Base-by-base conservation (phyloP, 768 basidiomycete genomes). In the Leucocoprinus sp. region DNA sequence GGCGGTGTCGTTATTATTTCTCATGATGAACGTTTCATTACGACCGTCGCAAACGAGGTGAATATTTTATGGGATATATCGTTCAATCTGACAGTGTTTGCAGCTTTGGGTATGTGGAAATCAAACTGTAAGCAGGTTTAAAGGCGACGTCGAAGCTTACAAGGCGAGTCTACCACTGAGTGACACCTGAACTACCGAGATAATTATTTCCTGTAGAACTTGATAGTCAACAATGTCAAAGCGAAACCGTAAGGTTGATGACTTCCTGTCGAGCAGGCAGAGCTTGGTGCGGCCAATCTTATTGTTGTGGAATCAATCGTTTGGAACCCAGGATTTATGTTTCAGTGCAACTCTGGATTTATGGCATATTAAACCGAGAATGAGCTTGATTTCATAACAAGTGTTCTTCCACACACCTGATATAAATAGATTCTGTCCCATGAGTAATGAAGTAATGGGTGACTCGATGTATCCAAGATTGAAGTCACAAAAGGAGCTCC, bases 11-110 rank as follows among this genome's bases (percentile, higher is more conserved):
- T 95, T 51, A 71, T 92, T 53, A 91, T 93, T 55, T 92, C 88
- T 51, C 93, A 96, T 76, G 93, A 97, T 71, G 92, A 95, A 59
- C 70, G 90, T 41, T 97, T 95, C 61, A 95, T 93, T 55, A 93
- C 90, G 12, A 82, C 79, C 12, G 91, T 93, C 15, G 84, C 89
- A 3, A 80, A 78, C 60, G 83, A 92, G 72, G 89, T 87, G 74
- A 53, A 22, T 27, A 9, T 8, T 22, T 45, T 15, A 39, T 19
- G 27, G 34, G 21, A 29, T n/a, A 6, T 37, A 18, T 12, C 21
- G 24, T 34, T 34, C 35, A 11, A 23, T 49, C 4, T 48, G 49
- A 29, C 41, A 38, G 33, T 14, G 21, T 33, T 52, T 33, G 3
- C 42, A 93, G 88, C 74, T 97, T 17, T 97, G 92, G 90, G 92